Evolutionary conservation across 192 early-diverging fungal species (phyloP).

Genomic region (Chytriomyces sp.): DNA sequence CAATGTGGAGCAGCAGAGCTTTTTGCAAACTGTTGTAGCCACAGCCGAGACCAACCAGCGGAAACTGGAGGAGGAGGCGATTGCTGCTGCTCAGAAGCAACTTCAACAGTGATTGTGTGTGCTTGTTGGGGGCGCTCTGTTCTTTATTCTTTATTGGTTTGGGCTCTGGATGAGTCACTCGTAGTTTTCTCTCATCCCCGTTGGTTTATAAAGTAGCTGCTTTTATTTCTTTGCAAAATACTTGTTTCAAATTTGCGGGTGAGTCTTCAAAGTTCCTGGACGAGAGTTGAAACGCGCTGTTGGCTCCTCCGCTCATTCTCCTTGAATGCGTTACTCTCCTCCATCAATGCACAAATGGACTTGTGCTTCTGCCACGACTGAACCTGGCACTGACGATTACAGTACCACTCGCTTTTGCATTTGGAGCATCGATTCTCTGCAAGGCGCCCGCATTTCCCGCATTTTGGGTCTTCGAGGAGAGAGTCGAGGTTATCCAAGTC

Average conservation of each 20-base stretch:
- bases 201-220: not conserved
- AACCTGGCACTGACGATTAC: constrained; percentile 50
- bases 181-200: not conserved
- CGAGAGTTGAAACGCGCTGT: no score
- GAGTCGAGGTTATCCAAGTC: constrained; percentile 46
- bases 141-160: not conserved
- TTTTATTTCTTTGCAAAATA: not conserved
- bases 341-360: constrained; percentile 40
- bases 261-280: not conserved
- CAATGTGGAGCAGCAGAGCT: constrained; percentile 29
- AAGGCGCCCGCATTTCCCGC: constrained; percentile 45
- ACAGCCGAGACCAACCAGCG: constrained; percentile 22
- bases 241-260: not conserved
- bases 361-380: constrained; percentile 46
- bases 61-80: constrained; percentile 25
- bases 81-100: not conserved
- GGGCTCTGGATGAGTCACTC: no score
- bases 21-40: constrained; percentile 24
- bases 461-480: constrained; percentile 53
- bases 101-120: not conserved
- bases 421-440: constrained; percentile 56
- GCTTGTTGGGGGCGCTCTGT: not conserved
- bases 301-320: not conserved
- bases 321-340: not conserved
- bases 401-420: constrained; percentile 64